A percentile compares a stretch with the other conserved stretches of the same genome.
phyloP scores from a whole-genome alignment of 2,329 filamentous ascomycete genomes.

The Cryoendolithus antarcticus region DNA sequence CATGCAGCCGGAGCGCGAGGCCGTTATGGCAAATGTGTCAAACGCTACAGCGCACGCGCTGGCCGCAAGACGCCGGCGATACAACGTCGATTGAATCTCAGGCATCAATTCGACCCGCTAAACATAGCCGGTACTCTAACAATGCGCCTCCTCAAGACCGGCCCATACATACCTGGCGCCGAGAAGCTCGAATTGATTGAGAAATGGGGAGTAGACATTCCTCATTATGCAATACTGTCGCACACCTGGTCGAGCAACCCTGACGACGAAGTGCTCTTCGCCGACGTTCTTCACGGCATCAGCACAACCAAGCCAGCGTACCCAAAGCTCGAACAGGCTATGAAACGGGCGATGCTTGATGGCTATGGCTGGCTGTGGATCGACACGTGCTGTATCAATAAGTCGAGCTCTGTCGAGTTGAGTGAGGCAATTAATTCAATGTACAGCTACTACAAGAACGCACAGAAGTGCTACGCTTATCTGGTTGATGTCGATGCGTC shows the following conservation, averaged over 20 bases:
- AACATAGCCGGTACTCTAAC: too few relatives aligned
- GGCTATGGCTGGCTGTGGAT: constrained; percentile 21
- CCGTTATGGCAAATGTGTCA: too few relatives aligned
- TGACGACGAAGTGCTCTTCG: constrained; percentile 18
- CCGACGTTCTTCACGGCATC: constrained; percentile 10
- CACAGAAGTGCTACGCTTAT: constrained; percentile 24
- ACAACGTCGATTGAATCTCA: too few relatives aligned
- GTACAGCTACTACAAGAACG: constrained; percentile 21
- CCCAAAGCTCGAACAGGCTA: constrained; percentile 15
- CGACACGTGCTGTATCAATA: constrained; percentile 28
- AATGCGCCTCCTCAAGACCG: constrained; percentile 5
- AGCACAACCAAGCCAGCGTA: constrained; percentile 9
- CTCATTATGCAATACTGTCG: constrained; percentile 23
- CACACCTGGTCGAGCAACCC: constrained; percentile 21
- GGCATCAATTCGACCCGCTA: too few relatives aligned
- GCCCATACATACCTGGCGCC: constrained; percentile 2
- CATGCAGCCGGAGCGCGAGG: too few relatives aligned
- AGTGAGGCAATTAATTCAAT: constrained; percentile 18
- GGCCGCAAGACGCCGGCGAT: too few relatives aligned
- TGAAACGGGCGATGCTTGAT: constrained; percentile 13
- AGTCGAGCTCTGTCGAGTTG: constrained; percentile 20
- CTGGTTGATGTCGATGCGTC: constrained; percentile 15
- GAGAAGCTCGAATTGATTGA: constrained; percentile 6
- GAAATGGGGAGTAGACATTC: constrained; percentile 7
- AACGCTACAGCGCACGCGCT: too few relatives aligned